phyloP scores from a whole-genome alignment of 257 asterid genomes.

The Primulina tabacum region DNA sequence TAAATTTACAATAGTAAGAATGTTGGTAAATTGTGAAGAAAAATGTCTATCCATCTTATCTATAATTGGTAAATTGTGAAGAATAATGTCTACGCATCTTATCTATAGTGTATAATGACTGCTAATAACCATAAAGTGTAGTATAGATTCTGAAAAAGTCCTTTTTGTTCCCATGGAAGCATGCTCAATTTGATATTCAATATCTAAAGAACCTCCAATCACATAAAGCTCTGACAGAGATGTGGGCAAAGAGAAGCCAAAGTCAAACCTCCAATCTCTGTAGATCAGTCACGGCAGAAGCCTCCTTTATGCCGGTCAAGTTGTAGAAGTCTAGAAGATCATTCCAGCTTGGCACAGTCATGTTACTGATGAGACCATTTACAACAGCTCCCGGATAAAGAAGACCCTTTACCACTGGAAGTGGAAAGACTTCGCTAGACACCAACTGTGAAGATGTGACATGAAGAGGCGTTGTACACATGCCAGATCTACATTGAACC shows the following conservation, averaged over 20 bases:
- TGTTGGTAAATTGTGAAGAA: too few species aligned
- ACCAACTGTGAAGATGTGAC: constrained; percentile 89
- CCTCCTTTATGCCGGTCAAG: constrained; percentile 69
- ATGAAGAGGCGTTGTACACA: constrained; percentile 80
- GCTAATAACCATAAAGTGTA: neutral
- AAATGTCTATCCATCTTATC: neutral
- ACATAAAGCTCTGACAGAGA: neutral
- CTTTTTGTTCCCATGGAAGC: neutral
- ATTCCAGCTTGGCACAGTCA: constrained; percentile 75
- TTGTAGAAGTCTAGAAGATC: constrained; percentile 61
- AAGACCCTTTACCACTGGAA: constrained; percentile 74
- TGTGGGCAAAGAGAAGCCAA: constrained; percentile 15
- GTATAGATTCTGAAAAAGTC: neutral
- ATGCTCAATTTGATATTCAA: neutral
- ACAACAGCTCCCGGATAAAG: constrained; percentile 89
- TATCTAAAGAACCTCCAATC: neutral
- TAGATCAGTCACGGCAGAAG: constrained; percentile 72
- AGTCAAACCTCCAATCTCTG: constrained; percentile 81
- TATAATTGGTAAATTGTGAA: neutral
- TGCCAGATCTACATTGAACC: constrained; percentile 92
- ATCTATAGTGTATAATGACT: too few species aligned
- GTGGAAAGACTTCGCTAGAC: constrained; percentile 76
- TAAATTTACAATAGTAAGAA: neutral
- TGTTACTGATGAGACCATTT: constrained; percentile 44
- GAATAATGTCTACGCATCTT: neutral